Evolutionary conservation across 208 protist species (phyloP).

Genomic region (Herpetomonas samuelpessoai): DNA sequence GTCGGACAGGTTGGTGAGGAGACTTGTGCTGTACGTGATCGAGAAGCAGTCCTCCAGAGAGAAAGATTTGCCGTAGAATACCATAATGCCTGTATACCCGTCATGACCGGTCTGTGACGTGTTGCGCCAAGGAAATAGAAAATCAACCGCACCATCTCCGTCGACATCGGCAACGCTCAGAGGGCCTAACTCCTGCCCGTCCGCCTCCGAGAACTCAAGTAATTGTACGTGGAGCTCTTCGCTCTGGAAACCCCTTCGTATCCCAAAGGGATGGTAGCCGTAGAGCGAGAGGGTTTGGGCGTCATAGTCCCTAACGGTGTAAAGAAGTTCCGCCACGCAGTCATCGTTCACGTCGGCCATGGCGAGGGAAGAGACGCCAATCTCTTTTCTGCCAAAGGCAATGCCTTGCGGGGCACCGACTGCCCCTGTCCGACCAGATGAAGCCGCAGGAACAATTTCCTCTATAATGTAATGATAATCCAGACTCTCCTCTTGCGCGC

Average conservation of each 20-base stretch:
- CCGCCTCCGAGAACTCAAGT: neutral
- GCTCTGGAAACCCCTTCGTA: slow-evolving; percentile 1
- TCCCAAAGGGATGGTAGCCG: slow-evolving; percentile 9
- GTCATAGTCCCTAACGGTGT: slow-evolving; percentile 28
- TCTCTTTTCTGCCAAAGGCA: neutral
- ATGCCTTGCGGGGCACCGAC: neutral
- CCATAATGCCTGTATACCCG: neutral
- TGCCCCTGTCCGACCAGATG: neutral
- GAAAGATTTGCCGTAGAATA: neutral
- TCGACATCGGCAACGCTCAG: slow-evolving; percentile 40
- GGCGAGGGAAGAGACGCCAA: slow-evolving; percentile 23
- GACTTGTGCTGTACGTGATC: neutral
- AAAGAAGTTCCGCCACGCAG: slow-evolving; percentile 56
- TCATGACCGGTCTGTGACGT: slow-evolving; percentile 1
- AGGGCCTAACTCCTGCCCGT: slow-evolving; percentile 23
- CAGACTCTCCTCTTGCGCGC: neutral
- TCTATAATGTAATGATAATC: neutral
- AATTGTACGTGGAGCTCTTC: slow-evolving; percentile 13
- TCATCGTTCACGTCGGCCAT: slow-evolving; percentile 63
- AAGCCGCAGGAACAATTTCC: neutral
- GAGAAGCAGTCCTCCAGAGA: neutral
- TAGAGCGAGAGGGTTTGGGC: slow-evolving; percentile 25
- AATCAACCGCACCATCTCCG: slow-evolving; percentile 52
- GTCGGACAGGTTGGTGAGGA: neutral
- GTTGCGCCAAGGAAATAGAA: slow-evolving; percentile 38